A percentile compares a stretch with the other conserved stretches of the same genome.
These are phyloP conservation scores for Trichocomaceae sp. DNA, from an alignment of 2,329 filamentous ascomycete genomes.

Conservation along the genomic window DNA sequence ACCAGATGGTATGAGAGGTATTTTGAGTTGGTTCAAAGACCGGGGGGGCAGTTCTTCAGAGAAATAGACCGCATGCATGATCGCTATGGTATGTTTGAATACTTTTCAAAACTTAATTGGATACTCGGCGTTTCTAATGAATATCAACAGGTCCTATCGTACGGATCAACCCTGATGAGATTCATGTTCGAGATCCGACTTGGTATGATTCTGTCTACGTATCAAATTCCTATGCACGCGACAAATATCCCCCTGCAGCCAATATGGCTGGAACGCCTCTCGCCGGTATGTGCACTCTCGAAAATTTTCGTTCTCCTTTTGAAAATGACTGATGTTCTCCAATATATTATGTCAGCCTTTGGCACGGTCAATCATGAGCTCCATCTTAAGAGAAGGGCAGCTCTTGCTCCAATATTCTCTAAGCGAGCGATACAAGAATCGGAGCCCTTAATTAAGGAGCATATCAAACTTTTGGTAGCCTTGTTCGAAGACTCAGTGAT, in stretches of 20 bases:
- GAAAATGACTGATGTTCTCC: too few relatives aligned
- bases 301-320: too few relatives aligned
- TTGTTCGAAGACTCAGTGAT: neutral
- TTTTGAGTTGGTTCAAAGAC: constrained; percentile 18
- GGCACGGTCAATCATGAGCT: constrained; percentile 35
- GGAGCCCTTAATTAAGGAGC: constrained; percentile 16
- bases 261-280: constrained; percentile 16
- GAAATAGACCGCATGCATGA: constrained; percentile 6
- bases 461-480: constrained; percentile 20
- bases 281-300: neutral
- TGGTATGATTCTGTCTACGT: constrained; percentile 32
- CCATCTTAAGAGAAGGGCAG: constrained; percentile 37
- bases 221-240: constrained; percentile 14
- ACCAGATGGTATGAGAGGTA: constrained; percentile 21
- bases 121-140: too few relatives aligned
- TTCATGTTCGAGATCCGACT: constrained; percentile 17
- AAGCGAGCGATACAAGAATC: constrained; percentile 26
- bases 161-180: too few relatives aligned
- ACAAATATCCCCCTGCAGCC: constrained; percentile 19
- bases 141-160: too few relatives aligned
- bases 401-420: constrained; percentile 43
- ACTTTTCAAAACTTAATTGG: neutral
- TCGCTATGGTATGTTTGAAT: neutral
- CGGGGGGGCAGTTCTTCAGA: constrained; percentile 12
- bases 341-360: constrained; percentile 17